Base-by-base conservation (phyloP, 2,329 filamentous ascomycete genomes). In the Diaporthe eres region DNA sequence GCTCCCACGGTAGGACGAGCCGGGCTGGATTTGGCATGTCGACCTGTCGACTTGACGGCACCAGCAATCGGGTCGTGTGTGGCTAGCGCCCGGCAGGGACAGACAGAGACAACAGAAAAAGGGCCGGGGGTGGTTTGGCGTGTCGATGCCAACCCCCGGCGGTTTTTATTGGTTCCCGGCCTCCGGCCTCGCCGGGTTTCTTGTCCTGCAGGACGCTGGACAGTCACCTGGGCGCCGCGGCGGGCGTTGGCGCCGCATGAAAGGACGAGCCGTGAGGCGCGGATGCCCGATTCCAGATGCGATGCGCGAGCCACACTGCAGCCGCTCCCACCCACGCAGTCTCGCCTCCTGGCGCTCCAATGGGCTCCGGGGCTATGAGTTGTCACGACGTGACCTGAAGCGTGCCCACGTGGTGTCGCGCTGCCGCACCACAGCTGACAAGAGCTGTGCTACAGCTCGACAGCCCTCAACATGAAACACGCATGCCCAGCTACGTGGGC, bases 381-480 rank as follows among this genome's bases (percentile, higher is more conserved):
- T 65, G 71, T 63, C 71, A 57, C 25, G 37, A 42, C 58, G 49
- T 47, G 58, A 65, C 37, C 34, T n/a, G 58, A 47, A 65, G 58
- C 58, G 53, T 34, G 58, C 60, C 51, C 68, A 71, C 51, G 68
- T 53, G 65, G 57, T 71, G 61, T 63, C 13, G 71, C 71, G 63
- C 31, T 71, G 65, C 60, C 73, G 58, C 68, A 73, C 47, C 70
- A 63, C 28, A 55, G 61, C 75, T 63, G 70, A 77, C 70, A 53
- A 53, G 68, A 58, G 63, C 73, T 73, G 75, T 61, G 55, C 49
- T 49, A 68, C 51, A 67, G 72, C 60, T 53, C 39, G 60, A 65
- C 19, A 44, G 60, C n/a, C 42, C 55, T 75, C 73, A 75, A 77
- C 22, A 15, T 75, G 75, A 77, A 77, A 77, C 75, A 71, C 68